Evolutionary conservation across 2,329 filamentous ascomycete genomes (phyloP).

Genomic region (Colletotrichum incanum): DNA sequence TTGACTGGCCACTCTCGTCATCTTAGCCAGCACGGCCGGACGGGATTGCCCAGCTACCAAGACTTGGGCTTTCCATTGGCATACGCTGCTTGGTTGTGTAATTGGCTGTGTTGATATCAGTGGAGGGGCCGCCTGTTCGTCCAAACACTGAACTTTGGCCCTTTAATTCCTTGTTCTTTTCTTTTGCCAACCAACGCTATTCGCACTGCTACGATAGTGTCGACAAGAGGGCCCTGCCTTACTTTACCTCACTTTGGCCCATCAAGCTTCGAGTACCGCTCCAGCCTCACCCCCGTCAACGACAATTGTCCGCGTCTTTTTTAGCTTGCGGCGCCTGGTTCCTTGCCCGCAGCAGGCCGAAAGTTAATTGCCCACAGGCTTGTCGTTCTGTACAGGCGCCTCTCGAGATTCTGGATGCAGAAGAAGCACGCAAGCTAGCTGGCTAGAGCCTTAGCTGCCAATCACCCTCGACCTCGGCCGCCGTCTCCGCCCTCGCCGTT

Average conservation of each 20-base stretch:
- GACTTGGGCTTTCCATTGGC: conserved; percentile 18
- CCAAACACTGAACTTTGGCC: conserved; percentile 25
- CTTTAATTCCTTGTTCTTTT: conserved; percentile 11
- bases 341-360: conserved; percentile 39
- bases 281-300: conserved; percentile 40
- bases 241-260: conserved; percentile 9
- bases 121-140: conserved; percentile 30
- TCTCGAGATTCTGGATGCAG: conserved; percentile 40
- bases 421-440: conserved; percentile 39
- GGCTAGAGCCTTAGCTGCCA: conserved; percentile 25
- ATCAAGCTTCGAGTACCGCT: conserved; percentile 36
- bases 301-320: conserved; percentile 38
- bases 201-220: background rate
- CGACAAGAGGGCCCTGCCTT: conserved; percentile 15
- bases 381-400: conserved; percentile 31
- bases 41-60: conserved; percentile 34
- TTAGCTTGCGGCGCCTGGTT: conserved; percentile 40
- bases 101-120: conserved; percentile 12
- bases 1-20: conserved; percentile 17
- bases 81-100: conserved; percentile 6
- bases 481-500: conserved; percentile 30
- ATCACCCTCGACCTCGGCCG: conserved; percentile 31
- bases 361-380: conserved; percentile 39
- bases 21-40: conserved; percentile 8
- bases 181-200: conserved; percentile 1